A percentile compares a stretch with the other conserved stretches of the same genome.
These are phyloP conservation scores for Boletus tomentosulus DNA, from an alignment of 768 basidiomycete species.

Conservation along the genomic window DNA sequence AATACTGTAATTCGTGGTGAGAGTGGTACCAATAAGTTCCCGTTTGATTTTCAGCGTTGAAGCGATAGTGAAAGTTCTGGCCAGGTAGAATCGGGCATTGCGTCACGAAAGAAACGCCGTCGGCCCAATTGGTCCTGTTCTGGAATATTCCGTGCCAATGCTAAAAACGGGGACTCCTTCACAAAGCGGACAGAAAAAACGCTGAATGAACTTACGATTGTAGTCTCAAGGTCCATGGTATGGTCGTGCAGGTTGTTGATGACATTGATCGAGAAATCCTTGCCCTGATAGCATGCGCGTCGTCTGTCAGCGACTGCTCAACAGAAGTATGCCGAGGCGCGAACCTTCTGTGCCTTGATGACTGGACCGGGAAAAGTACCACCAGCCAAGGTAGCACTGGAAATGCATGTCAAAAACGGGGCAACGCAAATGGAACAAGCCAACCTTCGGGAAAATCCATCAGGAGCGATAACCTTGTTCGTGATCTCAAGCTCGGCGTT, in stretches of 20 bases:
- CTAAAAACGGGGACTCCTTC: slow-evolving; percentile 9
- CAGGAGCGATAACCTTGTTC: slow-evolving; percentile 45
- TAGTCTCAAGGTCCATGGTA: slow-evolving; percentile 33
- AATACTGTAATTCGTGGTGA: slow-evolving; percentile 37
- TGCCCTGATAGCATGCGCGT: slow-evolving; percentile 24
- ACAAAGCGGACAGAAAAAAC: background rate
- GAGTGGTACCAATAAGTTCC: slow-evolving; percentile 52
- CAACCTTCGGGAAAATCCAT: slow-evolving; percentile 42
- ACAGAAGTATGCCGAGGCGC: background rate
- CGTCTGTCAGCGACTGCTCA: background rate
- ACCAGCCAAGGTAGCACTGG: slow-evolving; percentile 41
- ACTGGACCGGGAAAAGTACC: slow-evolving; percentile 48
- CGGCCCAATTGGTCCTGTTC: slow-evolving; percentile 31
- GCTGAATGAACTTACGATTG: slow-evolving; percentile 29
- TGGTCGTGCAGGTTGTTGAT: slow-evolving; percentile 30
- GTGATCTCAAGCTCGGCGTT: slow-evolving; percentile 34
- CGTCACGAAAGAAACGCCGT: slow-evolving; percentile 41
- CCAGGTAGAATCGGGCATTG: slow-evolving; percentile 43
- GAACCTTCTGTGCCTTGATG: slow-evolving; percentile 40
- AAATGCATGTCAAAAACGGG: background rate
- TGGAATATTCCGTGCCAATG: slow-evolving; percentile 36
- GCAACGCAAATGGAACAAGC: slow-evolving; percentile 9
- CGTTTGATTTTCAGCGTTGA: slow-evolving; percentile 35
- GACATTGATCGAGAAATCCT: slow-evolving; percentile 35
- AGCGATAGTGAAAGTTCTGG: slow-evolving; percentile 39